Evolutionary conservation across 2,329 filamentous ascomycete genomes (phyloP).

Genomic region (Metarhizium brunneum): DNA sequence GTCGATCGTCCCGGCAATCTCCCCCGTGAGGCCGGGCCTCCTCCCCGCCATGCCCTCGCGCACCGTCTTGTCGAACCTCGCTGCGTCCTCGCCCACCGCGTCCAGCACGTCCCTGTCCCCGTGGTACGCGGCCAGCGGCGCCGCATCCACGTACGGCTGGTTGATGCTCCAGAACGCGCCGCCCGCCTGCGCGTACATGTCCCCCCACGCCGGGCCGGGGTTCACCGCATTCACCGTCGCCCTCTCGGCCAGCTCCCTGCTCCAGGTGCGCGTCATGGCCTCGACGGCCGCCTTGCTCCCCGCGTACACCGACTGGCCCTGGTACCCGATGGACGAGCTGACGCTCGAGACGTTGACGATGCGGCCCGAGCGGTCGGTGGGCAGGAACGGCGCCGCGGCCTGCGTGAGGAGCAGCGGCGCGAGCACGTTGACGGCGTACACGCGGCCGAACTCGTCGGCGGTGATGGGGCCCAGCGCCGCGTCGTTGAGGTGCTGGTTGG

Average conservation of each 20-base stretch:
- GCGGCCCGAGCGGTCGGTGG: conserved; percentile 54
- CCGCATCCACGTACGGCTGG: conserved; percentile 27
- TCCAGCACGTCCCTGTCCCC: conserved; percentile 21
- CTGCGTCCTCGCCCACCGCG: conserved; percentile 20
- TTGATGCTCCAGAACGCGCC: conserved; percentile 27
- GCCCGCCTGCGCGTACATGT: conserved; percentile 37
- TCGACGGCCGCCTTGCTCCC: conserved; percentile 50
- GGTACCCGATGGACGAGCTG: conserved; percentile 42
- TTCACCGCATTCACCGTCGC: conserved; percentile 49
- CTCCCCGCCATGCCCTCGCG: conserved; percentile 23
- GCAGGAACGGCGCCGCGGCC: conserved; percentile 58
- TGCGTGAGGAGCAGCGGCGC: conserved; percentile 72
- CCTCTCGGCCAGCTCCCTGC: conserved; percentile 42
- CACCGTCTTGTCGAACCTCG: conserved; percentile 23
- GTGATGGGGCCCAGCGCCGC: conserved; percentile 41
- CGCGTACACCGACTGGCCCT: conserved; percentile 47
- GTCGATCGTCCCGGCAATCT: conserved; percentile 60
- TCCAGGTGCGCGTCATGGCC: conserved; percentile 51
- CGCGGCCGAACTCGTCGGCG: conserved; percentile 55
- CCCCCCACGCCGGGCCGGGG: conserved; percentile 45
- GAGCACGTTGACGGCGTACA: conserved; percentile 74
- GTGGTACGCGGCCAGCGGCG: conserved; percentile 24
- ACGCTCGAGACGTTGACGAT: conserved; percentile 49
- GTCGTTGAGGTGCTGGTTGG: conserved; percentile 56
- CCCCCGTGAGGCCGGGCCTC: conserved; percentile 28